Evolutionary conservation across 2,329 filamentous ascomycete species (phyloP).

Genomic region (Fusarium burgessii): DNA sequence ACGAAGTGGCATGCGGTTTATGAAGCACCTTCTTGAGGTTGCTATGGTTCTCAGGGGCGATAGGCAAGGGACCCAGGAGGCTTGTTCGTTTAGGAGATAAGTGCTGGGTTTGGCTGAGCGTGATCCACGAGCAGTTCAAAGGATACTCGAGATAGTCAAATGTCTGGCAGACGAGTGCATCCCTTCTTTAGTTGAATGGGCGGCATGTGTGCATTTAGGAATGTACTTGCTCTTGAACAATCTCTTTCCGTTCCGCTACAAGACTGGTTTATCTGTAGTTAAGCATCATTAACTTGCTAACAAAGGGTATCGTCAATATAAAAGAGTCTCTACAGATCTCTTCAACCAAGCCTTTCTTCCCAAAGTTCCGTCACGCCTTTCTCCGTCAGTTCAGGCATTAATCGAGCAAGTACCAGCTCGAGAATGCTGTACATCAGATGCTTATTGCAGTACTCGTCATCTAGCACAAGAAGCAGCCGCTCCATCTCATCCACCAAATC

Average conservation of each 20-base stretch:
- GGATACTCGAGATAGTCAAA: conserved; percentile 13
- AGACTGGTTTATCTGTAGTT: background rate
- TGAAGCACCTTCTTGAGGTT: conserved; percentile 1
- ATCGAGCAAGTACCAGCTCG: conserved; percentile 82
- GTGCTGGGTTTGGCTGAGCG: background rate
- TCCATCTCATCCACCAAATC: conserved; percentile 70
- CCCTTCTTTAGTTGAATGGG: conserved; percentile 44
- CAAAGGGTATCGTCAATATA: conserved; percentile 38
- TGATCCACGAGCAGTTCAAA: background rate
- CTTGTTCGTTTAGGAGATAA: background rate
- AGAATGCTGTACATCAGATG: conserved; percentile 86
- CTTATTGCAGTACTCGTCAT: conserved; percentile 90
- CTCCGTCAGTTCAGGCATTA: conserved; percentile 86
- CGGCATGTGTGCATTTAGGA: conserved; percentile 46
- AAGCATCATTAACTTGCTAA: conserved; percentile 13
- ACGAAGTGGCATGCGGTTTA: conserved; percentile 10
- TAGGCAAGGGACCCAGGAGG: background rate
- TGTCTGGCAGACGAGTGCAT: conserved; percentile 28
- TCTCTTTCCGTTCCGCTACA: background rate
- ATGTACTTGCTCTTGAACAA: conserved; percentile 40
- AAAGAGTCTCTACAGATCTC: conserved; percentile 22
- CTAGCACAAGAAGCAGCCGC: conserved; percentile 78
- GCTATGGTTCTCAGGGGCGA: conserved; percentile 1
- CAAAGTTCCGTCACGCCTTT: conserved; percentile 77
- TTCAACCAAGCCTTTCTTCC: conserved; percentile 72